Evolutionary conservation across 768 basidiomycete genomes (phyloP), one percentile per base, ranked within the genome.

Genomic region (Daedaleopsis sinensis): DNA sequence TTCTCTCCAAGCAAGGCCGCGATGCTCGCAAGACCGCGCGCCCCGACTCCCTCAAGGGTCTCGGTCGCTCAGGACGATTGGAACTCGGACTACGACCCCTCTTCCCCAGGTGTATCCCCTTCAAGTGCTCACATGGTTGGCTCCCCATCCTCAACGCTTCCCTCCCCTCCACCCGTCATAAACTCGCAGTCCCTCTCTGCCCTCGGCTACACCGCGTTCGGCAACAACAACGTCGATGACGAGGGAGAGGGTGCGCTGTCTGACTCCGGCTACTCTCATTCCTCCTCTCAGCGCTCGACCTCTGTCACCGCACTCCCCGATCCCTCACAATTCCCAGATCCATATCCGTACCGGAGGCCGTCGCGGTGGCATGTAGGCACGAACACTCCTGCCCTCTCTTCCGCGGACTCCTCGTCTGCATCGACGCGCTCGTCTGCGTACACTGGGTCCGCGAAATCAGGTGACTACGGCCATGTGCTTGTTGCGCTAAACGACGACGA

Each of bases 371-470:
- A 78, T 56, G 76, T 80, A n/a, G 75, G 78, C 61, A 76, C 74
- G 42, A 65, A 71, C 5, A 76, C 81, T 12, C 88, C 87, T 4
- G 79, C 86, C 16, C 84, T 90, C 56, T 91, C 89, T 3, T 89
- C 89, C 5, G 82, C 83, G 44, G 84, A 84, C 48, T 89, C 92
- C 0, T 88, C 89, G 24, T 85, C 87, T 36, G 80, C 82, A 1
- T 91, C 90, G 5, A 84, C 88, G 8, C 82, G 90, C 52, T 91
- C 91, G 9, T 90, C 89, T 5, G 89, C 90, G 5, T 91, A 91
- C 70, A 89, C 89, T 23, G 88, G 82, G 73, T 84, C 85, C 19
- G 88, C 87, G 57, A 88, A 87, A 24, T 84, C 85, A 44, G 79
- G 79, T 42, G 90, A 92, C 73, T 86, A 81, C 56, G 80, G 81